Evolutionary conservation across 2,329 filamentous ascomycete genomes (phyloP).

Genomic region (Acarospora socialis): DNA sequence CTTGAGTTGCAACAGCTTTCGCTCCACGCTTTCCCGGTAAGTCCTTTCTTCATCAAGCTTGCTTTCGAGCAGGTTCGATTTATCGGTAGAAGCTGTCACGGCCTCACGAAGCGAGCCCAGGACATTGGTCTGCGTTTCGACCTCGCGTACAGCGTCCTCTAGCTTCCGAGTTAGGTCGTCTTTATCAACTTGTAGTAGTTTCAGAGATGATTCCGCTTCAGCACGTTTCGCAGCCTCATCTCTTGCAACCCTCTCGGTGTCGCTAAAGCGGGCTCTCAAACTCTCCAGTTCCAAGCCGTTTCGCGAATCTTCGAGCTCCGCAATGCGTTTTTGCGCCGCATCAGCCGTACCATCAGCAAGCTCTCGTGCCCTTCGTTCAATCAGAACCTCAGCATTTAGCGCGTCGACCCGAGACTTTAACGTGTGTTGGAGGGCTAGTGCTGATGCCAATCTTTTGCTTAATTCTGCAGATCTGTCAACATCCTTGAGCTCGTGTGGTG

Average conservation of each 20-base stretch:
- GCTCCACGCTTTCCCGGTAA: constrained; percentile 60
- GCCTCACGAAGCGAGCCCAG: constrained; percentile 65
- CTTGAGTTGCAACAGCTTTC: constrained; percentile 61
- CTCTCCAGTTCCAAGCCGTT: constrained; percentile 74
- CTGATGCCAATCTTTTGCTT: constrained; percentile 66
- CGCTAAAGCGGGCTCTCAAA: constrained; percentile 71
- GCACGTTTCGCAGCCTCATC: constrained; percentile 67
- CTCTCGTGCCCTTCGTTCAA: constrained; percentile 67
- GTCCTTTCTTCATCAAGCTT: constrained; percentile 71
- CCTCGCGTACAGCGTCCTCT: constrained; percentile 49
- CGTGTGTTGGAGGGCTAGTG: constrained; percentile 64
- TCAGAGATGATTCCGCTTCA: constrained; percentile 60
- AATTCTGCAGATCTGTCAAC: constrained; percentile 54
- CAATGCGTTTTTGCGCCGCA: constrained; percentile 67
- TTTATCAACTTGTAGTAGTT: constrained; percentile 75
- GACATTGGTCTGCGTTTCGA: constrained; percentile 55
- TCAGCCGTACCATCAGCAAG: constrained; percentile 78
- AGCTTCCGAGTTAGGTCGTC: constrained; percentile 58
- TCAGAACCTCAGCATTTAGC: constrained; percentile 54
- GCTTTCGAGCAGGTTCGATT: constrained; percentile 59
- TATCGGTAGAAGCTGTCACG: constrained; percentile 63
- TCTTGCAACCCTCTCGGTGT: constrained; percentile 60
- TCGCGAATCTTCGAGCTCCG: constrained; percentile 71
- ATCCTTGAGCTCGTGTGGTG: constrained; percentile 42
- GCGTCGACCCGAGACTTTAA: constrained; percentile 64